A percentile compares a stretch with the other conserved stretches of the same genome.
Conservation (phyloP, 768 basidiomycete genomes). For the Suillus paluster region DNA sequence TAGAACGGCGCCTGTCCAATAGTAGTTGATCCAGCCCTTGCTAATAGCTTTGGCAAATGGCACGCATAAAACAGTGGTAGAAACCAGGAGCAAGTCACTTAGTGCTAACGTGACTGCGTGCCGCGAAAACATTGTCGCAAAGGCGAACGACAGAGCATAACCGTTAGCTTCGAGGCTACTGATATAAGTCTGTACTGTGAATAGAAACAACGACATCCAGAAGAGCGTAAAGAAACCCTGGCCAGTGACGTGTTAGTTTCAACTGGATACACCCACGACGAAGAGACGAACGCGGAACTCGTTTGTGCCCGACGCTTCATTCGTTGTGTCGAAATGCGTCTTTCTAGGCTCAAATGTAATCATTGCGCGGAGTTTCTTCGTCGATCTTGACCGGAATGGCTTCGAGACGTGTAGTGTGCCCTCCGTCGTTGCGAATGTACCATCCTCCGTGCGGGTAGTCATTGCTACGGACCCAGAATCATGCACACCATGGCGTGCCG, state of each 20-base stretch:
- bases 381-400: slow-evolving; percentile 71
- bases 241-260: background rate
- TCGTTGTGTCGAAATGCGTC: slow-evolving; percentile 83
- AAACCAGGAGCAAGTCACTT: slow-evolving; percentile 82
- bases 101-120: slow-evolving; percentile 84
- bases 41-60: slow-evolving; percentile 80
- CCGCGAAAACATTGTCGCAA: slow-evolving; percentile 86
- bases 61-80: slow-evolving; percentile 76
- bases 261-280: background rate
- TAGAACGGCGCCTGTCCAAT: slow-evolving; percentile 72
- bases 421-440: slow-evolving; percentile 52
- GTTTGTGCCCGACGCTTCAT: slow-evolving; percentile 73
- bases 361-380: slow-evolving; percentile 80
- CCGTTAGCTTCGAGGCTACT: slow-evolving; percentile 79
- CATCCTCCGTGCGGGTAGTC: slow-evolving; percentile 18
- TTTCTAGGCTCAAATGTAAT: slow-evolving; percentile 87
- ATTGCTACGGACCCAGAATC: background rate
- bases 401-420: slow-evolving; percentile 78
- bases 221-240: slow-evolving; percentile 96
- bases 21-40: slow-evolving; percentile 81
- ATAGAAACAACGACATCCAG: slow-evolving; percentile 88
- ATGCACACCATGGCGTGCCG: background rate
- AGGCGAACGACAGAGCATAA: slow-evolving; percentile 74
- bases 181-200: slow-evolving; percentile 78
- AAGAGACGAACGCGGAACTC: slow-evolving; percentile 72